These are phyloP conservation scores for Rhododendron kiyosumense DNA, from an alignment of 148 eudicot species.

Conservation along the genomic window DNA sequence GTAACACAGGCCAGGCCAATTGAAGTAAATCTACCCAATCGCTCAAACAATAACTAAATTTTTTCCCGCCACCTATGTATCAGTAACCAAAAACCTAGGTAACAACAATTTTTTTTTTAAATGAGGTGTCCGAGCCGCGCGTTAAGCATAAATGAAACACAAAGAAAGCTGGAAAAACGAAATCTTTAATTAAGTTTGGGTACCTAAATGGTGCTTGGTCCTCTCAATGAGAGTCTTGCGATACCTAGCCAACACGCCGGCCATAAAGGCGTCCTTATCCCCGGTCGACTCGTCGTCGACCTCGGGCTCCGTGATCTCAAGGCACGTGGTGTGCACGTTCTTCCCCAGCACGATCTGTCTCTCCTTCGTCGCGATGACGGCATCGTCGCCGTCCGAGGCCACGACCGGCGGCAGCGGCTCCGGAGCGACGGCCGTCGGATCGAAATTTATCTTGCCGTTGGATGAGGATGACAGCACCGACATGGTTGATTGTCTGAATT, in stretches of 20 bases:
- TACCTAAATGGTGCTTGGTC: slow-evolving; percentile 21
- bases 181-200: background rate
- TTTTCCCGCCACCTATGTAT: background rate
- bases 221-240: slow-evolving; percentile 16
- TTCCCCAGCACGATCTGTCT: slow-evolving; percentile 23
- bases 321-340: slow-evolving; percentile 21
- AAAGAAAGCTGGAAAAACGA: too few species aligned
- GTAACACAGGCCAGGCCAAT: background rate
- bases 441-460: slow-evolving; percentile 2
- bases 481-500: background rate
- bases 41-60: background rate
- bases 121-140: too few species aligned
- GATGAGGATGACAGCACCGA: slow-evolving; percentile 2
- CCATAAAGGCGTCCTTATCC: slow-evolving; percentile 22
- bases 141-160: background rate
- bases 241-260: slow-evolving; percentile 18
- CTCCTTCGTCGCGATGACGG: background rate
- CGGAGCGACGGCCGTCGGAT: slow-evolving; percentile 11
- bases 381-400: background rate
- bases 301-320: slow-evolving; percentile 21
- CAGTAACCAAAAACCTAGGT: background rate
- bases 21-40: background rate
- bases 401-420: slow-evolving; percentile 10
- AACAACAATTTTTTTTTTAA: too few species aligned
- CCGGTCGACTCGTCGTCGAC: slow-evolving; percentile 20